phyloP scores from a whole-genome alignment of 305 asterid species.

The Solanum hybrid region DNA sequence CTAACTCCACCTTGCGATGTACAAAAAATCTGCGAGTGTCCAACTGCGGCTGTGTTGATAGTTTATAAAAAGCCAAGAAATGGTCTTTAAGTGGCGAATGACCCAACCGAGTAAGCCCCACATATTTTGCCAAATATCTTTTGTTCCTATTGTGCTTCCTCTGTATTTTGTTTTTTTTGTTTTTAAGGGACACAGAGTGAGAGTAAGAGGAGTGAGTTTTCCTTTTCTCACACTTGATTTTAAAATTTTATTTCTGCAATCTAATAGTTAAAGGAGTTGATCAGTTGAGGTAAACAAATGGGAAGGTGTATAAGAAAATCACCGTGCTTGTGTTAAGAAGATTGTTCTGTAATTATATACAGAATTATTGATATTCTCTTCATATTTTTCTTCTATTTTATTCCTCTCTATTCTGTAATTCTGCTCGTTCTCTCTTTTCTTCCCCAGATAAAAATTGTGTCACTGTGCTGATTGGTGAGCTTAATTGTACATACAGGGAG shows the following conservation, averaged over 20 bases:
- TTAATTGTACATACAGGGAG: conserved; percentile 40
- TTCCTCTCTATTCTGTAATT: neutral
- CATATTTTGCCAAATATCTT: neutral
- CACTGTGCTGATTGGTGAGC: neutral
- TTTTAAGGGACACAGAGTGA: neutral
- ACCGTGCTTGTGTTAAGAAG: neutral
- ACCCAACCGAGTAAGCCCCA: neutral
- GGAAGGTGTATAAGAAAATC: neutral
- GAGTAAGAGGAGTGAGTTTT: neutral
- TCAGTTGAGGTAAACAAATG: neutral
- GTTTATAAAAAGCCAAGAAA: neutral
- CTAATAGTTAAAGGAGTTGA: neutral
- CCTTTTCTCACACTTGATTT: neutral
- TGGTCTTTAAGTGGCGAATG: neutral
- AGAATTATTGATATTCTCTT: neutral
- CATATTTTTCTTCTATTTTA: neutral
- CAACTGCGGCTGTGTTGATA: neutral
- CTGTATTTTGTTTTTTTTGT: neutral
- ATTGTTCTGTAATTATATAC: neutral
- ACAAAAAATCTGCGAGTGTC: neutral
- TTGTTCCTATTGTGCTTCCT: neutral
- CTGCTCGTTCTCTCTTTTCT: neutral
- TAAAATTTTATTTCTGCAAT: neutral
- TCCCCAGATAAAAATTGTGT: neutral
- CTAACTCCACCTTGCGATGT: neutral